Percentiles rank a stretch among this genome's conserved stretches.
phyloP scores from a whole-genome alignment of 1,284 basidiomycete genomes.

The Phellopilus nigrolimitatus region DNA sequence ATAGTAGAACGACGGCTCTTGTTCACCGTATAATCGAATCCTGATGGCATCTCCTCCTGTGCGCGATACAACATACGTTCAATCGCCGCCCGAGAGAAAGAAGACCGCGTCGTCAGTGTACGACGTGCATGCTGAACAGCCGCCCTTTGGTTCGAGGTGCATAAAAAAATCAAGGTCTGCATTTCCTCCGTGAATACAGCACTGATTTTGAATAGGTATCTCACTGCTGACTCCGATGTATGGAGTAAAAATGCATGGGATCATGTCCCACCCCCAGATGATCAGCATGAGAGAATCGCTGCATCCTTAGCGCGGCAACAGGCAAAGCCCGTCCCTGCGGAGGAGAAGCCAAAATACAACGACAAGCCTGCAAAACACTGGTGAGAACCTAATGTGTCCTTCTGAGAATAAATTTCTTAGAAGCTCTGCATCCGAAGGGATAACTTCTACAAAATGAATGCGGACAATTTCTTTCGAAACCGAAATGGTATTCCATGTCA shows the following conservation, averaged over 20 bases:
- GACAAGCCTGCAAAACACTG: constrained; percentile 70
- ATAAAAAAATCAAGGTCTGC: constrained; percentile 12
- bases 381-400: constrained; percentile 32
- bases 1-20: no score
- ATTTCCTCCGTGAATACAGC: constrained; percentile 16
- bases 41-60: background rate
- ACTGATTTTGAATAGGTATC: constrained; percentile 41
- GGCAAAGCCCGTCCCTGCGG: constrained; percentile 60
- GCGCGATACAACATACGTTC: background rate
- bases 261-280: constrained; percentile 79
- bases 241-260: constrained; percentile 86
- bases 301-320: constrained; percentile 67
- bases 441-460: constrained; percentile 83
- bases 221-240: constrained; percentile 57
- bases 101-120: constrained; percentile 59
- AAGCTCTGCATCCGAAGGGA: constrained; percentile 53
- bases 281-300: constrained; percentile 66
- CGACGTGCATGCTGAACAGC: constrained; percentile 49
- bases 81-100: constrained; percentile 7
- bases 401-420: background rate
- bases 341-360: constrained; percentile 67
- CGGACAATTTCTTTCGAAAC: constrained; percentile 87
- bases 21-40: no score
- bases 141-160: constrained; percentile 69
- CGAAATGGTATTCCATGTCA: no score